phyloP scores from a whole-genome alignment of 768 basidiomycete species.

The Exidia glandulosa region DNA sequence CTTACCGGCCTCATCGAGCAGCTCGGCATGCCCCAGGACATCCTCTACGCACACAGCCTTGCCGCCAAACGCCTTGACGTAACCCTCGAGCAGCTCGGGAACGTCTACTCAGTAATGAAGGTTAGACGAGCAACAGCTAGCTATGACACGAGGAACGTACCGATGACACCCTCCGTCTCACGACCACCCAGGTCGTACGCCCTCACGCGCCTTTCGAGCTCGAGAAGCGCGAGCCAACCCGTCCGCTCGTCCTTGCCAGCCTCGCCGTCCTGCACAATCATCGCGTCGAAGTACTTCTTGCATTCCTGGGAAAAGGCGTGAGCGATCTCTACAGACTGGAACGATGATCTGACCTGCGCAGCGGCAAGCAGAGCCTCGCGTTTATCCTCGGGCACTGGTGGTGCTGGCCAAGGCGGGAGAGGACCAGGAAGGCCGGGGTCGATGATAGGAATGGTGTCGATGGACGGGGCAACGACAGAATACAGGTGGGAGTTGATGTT shows the following conservation, averaged over 20 bases:
- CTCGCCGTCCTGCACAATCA: conserved; percentile 44
- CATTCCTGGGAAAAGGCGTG: no score
- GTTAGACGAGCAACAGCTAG: conserved; percentile 9
- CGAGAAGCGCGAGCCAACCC: conserved; percentile 59
- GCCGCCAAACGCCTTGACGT: conserved; percentile 62
- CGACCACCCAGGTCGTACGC: conserved; percentile 31
- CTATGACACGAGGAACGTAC: conserved; percentile 3
- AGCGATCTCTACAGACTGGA: no score
- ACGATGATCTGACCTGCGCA: not conserved
- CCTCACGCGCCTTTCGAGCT: conserved; percentile 55
- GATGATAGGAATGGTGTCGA: not conserved
- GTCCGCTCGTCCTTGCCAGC: conserved; percentile 60
- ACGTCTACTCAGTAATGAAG: conserved; percentile 11
- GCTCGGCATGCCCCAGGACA: conserved; percentile 49
- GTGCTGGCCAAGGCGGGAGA: not conserved
- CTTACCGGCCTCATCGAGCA: conserved; percentile 27
- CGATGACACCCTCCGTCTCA: conserved; percentile 28
- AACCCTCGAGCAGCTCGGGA: conserved; percentile 44
- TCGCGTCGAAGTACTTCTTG: conserved; percentile 35
- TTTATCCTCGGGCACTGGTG: not conserved
- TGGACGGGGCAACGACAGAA: not conserved
- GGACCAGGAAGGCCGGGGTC: not conserved
- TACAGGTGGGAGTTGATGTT: conserved; percentile 58
- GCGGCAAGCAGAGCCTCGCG: not conserved
- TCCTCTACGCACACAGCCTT: conserved; percentile 88